phyloP scores from a whole-genome alignment of 2,329 filamentous ascomycete species.

The Epichloe baconii region DNA sequence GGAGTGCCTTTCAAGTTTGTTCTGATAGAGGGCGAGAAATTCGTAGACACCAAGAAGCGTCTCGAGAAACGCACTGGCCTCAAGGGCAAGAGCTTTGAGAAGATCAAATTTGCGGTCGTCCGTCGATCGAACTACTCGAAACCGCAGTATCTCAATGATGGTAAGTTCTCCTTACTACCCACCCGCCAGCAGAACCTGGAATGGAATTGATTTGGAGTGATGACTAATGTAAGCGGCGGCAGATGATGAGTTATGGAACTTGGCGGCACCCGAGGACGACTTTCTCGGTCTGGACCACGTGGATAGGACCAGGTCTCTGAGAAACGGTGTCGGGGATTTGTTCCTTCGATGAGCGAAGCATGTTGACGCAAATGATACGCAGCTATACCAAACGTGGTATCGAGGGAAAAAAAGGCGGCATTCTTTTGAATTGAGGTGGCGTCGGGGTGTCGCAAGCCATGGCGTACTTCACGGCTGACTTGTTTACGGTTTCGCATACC shows the following conservation, averaged over 20 bases:
- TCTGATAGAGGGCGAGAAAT: constrained; percentile 72
- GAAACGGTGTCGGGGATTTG: constrained; percentile 49
- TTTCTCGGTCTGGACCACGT: constrained; percentile 52
- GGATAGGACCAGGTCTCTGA: constrained; percentile 43
- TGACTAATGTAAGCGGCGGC: neutral
- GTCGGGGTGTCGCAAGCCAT: constrained; percentile 2
- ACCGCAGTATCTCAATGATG: constrained; percentile 74
- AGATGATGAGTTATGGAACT: constrained; percentile 48
- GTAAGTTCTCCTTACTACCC: constrained; percentile 38
- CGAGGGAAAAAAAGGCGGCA: neutral
- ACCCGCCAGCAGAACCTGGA: too few relatives aligned
- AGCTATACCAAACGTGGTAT: neutral
- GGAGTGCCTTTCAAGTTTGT: constrained; percentile 87
- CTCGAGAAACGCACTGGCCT: constrained; percentile 84
- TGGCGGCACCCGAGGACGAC: constrained; percentile 42
- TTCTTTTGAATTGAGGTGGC: neutral
- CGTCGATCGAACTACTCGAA: constrained; percentile 60
- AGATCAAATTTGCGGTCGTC: constrained; percentile 89
- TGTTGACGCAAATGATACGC: neutral
- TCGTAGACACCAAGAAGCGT: constrained; percentile 88
- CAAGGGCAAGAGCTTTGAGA: constrained; percentile 96
- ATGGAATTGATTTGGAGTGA: neutral
- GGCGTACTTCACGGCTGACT: neutral
- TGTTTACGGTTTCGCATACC: neutral
- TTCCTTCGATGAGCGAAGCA: constrained; percentile 34